Base-by-base conservation (phyloP, 495 filamentous ascomycete genomes). In the Talaromyces stipitatus region DNA sequence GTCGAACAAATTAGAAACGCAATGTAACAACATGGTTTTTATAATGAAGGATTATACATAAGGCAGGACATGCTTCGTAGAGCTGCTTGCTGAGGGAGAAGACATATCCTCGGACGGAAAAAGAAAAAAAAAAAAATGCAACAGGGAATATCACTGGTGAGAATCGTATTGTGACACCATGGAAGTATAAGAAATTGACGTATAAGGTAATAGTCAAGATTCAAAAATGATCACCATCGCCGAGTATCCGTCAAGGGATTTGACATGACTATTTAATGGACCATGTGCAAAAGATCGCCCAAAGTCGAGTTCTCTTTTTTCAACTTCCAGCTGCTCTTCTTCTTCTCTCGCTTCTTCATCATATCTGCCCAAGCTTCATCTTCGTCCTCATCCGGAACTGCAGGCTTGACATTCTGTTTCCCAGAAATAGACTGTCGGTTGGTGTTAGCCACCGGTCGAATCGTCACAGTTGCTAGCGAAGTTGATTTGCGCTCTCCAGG, bases 351-450 rank as follows among this genome's bases (percentile, higher is more conserved):
- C 70, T 88, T 92, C 66, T 86, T 86, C 69, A 82, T 87, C 89
- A 95, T 91, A 54, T 90, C 86, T 52, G 85, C 86, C 90, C 90
- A 91, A 22, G 84, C 85, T 62, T 92, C 86, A 24, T 92, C 90
- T 53, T 95, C 89, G 45, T 92, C 85, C 10, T 91, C 89, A 12
- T 91, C 87, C 14, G 76, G 69, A 7, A 67, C 50, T 3, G 56
- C 62, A 55, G 62, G 24, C 28, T 32, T 20, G 27, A 41, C 45
- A 56, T 66, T 54, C 55, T 69, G 58, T 54, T 71, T 58, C 55
- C 62, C 41, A 63, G 66, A 62, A 62, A 69, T 36, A 36, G 66
- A 48, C 50, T 66, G 60, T 55, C 61, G 61, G 58, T 67, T 61
- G 54, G 66, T 56, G 22, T 56, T 68, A 8, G 69, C 70, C 4